phyloP scores from a whole-genome alignment of 805 yeast species.

The Jamesozyma rosinii region DNA sequence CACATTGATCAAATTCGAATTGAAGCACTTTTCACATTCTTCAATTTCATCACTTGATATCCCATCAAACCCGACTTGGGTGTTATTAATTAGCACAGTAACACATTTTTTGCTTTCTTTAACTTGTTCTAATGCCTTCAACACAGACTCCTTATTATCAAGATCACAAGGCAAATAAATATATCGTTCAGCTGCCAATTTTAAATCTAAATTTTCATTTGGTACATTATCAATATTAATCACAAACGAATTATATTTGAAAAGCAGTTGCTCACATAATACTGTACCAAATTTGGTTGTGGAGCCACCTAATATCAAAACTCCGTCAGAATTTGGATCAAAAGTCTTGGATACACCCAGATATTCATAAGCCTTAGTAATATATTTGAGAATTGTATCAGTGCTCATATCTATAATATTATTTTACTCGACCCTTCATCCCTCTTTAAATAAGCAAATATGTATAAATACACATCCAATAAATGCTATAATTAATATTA shows the following conservation, averaged over 20 bases:
- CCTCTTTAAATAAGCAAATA: no score
- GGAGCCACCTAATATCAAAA: constrained; percentile 20
- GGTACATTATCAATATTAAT: constrained; percentile 13
- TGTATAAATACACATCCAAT: no score
- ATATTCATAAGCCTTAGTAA: neutral
- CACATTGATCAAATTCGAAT: constrained; percentile 15
- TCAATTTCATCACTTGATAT: constrained; percentile 3
- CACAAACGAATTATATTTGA: constrained; percentile 4
- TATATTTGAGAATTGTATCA: neutral
- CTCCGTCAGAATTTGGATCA: constrained; percentile 8
- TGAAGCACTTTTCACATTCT: constrained; percentile 8
- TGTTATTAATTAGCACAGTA: constrained; percentile 17
- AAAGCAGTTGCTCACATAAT: constrained; percentile 8
- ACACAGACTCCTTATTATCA: neutral
- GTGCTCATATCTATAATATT: no score
- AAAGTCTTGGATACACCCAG: constrained; percentile 4
- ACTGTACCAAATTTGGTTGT: constrained; percentile 12
- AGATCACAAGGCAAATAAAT: constrained; percentile 7
- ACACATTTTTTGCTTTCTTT: neutral
- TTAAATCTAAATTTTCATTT: neutral
- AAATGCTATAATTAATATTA: no score
- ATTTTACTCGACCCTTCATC: no score
- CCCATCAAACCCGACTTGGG: constrained; percentile 10
- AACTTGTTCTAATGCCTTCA: neutral
- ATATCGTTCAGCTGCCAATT: neutral